These are phyloP conservation scores for Agapanthus africanus DNA, from an alignment of 106 monocot genomes.

Conservation along the genomic window DNA sequence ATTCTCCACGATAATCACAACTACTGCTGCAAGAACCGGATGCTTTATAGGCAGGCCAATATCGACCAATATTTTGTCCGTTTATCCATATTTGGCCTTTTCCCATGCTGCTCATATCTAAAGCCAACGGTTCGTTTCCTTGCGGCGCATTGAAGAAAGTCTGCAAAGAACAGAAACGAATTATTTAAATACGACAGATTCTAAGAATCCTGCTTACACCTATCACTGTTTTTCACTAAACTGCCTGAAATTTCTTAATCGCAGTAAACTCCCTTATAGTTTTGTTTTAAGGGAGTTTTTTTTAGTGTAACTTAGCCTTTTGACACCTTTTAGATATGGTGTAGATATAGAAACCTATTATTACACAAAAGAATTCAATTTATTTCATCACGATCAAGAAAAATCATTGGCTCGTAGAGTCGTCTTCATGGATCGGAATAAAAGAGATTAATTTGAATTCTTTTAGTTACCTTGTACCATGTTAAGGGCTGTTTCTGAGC, in stretches of 20 bases:
- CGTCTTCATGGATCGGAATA: too few species aligned
- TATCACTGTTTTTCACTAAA: too few species aligned
- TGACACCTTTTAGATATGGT: too few species aligned
- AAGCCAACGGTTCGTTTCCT: constrained; percentile 74
- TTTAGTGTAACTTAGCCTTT: too few species aligned
- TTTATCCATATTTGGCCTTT: constrained; percentile 98
- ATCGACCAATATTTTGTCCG: constrained; percentile 81
- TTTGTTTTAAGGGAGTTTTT: too few species aligned
- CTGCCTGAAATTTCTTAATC: too few species aligned
- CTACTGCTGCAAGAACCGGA: constrained; percentile 37
- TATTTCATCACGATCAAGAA: constrained; percentile 32
- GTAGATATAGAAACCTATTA: too few species aligned
- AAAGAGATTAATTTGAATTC: too few species aligned
- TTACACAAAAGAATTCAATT: too few species aligned
- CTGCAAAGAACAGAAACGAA: constrained; percentile 16
- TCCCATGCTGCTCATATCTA: constrained; percentile 90
- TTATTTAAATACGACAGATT: too few species aligned
- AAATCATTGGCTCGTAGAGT: neutral
- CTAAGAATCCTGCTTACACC: too few species aligned
- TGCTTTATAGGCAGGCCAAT: constrained; percentile 89
- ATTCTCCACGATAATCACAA: constrained; percentile 73
- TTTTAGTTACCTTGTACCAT: constrained; percentile 81
- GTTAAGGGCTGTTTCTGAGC: constrained; percentile 58
- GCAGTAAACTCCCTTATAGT: too few species aligned
- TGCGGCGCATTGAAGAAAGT: constrained; percentile 77